Evolutionary conservation across 2,329 filamentous ascomycete genomes (phyloP).

Genomic region (Zymoseptoria ardabiliae): DNA sequence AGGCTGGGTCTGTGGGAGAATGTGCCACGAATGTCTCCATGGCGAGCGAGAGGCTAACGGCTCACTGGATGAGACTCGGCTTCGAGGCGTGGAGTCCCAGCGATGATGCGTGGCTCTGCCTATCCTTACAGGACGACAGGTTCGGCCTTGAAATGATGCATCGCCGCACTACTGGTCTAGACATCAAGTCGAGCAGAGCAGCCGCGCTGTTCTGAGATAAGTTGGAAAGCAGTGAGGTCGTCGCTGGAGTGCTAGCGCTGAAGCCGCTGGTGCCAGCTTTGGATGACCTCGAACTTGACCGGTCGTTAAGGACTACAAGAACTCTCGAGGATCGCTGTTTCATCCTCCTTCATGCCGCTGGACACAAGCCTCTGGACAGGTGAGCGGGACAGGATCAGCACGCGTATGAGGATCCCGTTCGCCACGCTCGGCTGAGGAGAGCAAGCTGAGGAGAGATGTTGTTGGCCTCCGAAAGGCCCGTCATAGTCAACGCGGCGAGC

Average conservation of each 20-base stretch:
- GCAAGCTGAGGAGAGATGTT: not conserved
- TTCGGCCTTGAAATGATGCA: not conserved
- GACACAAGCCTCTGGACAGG: not conserved
- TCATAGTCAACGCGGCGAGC: not conserved
- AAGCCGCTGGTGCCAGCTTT: not conserved
- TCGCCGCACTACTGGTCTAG: not conserved
- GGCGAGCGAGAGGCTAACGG: constrained; percentile 12
- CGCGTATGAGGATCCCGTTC: not conserved
- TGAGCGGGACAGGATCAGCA: not conserved
- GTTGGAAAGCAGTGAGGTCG: not conserved
- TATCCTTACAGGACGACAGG: constrained; percentile 4
- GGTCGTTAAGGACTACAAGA: too few relatives aligned
- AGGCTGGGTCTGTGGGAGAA: constrained; percentile 10
- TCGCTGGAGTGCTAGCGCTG: not conserved
- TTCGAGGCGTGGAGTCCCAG: constrained; percentile 17
- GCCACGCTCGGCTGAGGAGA: not conserved
- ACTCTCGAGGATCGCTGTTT: not conserved
- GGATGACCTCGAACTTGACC: not conserved
- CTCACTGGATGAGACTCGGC: constrained; percentile 15
- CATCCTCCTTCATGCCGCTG: not conserved
- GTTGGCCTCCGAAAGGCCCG: not conserved
- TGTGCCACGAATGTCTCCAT: not conserved
- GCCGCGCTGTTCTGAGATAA: not conserved
- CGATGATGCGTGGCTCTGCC: constrained; percentile 16
- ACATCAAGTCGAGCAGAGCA: not conserved